phyloP scores from a whole-genome alignment of 208 protist species.

The Leishmania tropica region DNA sequence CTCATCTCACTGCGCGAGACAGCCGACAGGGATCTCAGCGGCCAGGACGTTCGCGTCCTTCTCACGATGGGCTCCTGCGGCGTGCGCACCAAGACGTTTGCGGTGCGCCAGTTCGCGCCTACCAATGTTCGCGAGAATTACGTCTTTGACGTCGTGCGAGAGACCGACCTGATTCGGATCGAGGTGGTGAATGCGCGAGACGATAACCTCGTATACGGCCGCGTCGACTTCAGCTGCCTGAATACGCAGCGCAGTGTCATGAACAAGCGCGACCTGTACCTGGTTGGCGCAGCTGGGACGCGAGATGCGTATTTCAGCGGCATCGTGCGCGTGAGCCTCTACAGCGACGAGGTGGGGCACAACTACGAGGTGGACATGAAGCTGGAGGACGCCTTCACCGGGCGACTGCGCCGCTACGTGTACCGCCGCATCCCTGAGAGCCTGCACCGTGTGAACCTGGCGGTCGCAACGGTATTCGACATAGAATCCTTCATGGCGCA shows the following conservation, averaged over 20 bases:
- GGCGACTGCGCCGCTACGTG: slow-evolving; percentile 72
- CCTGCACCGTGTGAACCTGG: slow-evolving; percentile 78
- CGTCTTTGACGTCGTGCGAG: slow-evolving; percentile 76
- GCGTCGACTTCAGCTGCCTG: slow-evolving; percentile 80
- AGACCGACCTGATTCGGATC: slow-evolving; percentile 84
- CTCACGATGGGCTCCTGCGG: slow-evolving; percentile 69
- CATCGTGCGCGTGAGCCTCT: slow-evolving; percentile 57
- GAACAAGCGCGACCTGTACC: slow-evolving; percentile 59
- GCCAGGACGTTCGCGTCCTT: slow-evolving; percentile 52
- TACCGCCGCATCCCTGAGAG: slow-evolving; percentile 59
- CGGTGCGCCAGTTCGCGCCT: slow-evolving; percentile 48
- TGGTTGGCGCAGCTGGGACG: slow-evolving; percentile 71
- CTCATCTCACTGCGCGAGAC: slow-evolving; percentile 52
- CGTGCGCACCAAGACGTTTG: slow-evolving; percentile 43
- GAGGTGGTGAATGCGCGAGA: slow-evolving; percentile 58
- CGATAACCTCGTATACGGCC: slow-evolving; percentile 64
- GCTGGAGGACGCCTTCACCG: slow-evolving; percentile 49
- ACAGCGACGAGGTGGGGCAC: slow-evolving; percentile 75
- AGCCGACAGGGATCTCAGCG: slow-evolving; percentile 42
- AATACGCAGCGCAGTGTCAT: slow-evolving; percentile 65
- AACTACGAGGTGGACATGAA: slow-evolving; percentile 63
- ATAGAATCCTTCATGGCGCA: slow-evolving; percentile 85
- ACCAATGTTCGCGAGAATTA: slow-evolving; percentile 64
- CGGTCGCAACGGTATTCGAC: slow-evolving; percentile 77
- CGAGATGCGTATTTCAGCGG: slow-evolving; percentile 79